phyloP scores from a whole-genome alignment of 2,329 filamentous ascomycete genomes.

The Mollisia scopiformis region DNA sequence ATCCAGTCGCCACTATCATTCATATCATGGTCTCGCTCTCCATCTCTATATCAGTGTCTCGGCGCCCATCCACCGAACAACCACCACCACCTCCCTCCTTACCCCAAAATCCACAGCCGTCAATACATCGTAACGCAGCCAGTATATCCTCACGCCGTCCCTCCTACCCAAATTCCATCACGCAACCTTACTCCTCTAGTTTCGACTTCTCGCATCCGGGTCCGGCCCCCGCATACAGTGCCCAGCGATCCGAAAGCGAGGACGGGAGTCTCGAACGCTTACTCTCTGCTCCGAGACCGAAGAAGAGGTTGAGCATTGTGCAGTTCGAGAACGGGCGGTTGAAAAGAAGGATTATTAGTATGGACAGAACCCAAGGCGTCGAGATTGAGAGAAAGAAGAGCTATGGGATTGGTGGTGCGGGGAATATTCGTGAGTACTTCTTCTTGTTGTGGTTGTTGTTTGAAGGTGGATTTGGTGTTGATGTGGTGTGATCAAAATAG shows the following conservation, averaged over 20 bases:
- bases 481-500: slow-evolving; percentile 21
- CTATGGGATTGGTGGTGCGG: slow-evolving; percentile 37
- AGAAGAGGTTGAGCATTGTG: slow-evolving; percentile 9
- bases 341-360: slow-evolving; percentile 10
- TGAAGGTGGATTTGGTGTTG: neutral
- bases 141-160: slow-evolving; percentile 8
- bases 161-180: neutral
- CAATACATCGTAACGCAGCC: slow-evolving; percentile 1
- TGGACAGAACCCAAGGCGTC: neutral
- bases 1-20: neutral
- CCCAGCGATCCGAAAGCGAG: neutral
- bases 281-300: neutral
- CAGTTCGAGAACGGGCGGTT: neutral
- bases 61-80: neutral
- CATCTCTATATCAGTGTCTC: neutral
- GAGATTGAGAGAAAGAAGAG: slow-evolving; percentile 30
- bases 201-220: neutral
- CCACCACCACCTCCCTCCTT: neutral
- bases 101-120: neutral
- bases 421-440: slow-evolving; percentile 34
- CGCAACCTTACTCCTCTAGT: neutral
- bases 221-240: neutral
- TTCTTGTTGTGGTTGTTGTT: neutral
- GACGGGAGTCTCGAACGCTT: slow-evolving; percentile 15
- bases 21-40: neutral